These are phyloP conservation scores for Rhizophagus clarus DNA, from an alignment of 192 early-diverging fungal genomes.

Conservation along the genomic window DNA sequence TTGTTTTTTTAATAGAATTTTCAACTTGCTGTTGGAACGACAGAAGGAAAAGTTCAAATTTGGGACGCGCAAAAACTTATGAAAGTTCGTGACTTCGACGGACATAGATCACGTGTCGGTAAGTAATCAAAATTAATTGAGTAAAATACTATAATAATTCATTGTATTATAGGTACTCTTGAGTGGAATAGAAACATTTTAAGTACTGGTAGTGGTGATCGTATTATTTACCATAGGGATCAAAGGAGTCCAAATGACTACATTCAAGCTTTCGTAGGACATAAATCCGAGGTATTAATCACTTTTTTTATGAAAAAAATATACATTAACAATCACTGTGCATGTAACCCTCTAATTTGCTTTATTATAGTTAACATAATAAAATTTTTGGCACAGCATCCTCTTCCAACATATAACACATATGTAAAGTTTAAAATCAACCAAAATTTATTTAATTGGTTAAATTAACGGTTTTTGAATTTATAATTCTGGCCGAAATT, in stretches of 20 bases:
- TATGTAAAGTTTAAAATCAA: no score
- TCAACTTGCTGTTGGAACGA: constrained; percentile 73
- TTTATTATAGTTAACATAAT: no score
- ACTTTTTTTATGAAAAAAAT: constrained; percentile 2
- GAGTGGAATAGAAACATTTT: constrained; percentile 68
- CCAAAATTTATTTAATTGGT: no score
- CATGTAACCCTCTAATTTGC: no score
- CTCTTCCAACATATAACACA: no score
- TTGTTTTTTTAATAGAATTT: constrained; percentile 42
- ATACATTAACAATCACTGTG: no score
- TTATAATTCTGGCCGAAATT: no score
- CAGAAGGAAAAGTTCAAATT: constrained; percentile 63
- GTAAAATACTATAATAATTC: background rate
- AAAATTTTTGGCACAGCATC: no score
- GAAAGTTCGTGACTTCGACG: constrained; percentile 45
- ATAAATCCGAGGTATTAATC: constrained; percentile 59
- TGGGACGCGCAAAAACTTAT: constrained; percentile 64
- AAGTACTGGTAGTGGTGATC: constrained; percentile 77
- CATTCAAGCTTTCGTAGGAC: constrained; percentile 48
- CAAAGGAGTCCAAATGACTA: constrained; percentile 52
- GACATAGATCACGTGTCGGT: constrained; percentile 62
- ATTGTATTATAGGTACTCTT: constrained; percentile 40
- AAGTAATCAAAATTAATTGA: background rate
- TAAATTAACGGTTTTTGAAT: no score
- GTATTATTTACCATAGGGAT: constrained; percentile 71